Percentiles rank a stretch among this genome's conserved stretches.
Evolutionary conservation across 768 basidiomycete genomes (phyloP).

Genomic region (Coprinopsis strossmayeri): DNA sequence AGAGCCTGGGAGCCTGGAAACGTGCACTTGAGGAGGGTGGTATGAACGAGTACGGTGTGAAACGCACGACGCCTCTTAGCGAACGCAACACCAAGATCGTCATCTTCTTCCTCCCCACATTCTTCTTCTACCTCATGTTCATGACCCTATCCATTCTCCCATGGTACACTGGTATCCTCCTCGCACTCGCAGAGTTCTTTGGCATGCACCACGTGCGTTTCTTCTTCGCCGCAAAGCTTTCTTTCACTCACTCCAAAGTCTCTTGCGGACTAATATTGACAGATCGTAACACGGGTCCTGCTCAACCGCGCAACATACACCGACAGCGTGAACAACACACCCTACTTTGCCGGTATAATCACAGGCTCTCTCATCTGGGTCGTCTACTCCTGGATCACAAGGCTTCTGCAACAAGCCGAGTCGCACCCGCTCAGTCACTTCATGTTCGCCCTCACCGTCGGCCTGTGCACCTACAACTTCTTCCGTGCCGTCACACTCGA

Average conservation of each 20-base stretch:
- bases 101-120: conserved; percentile 70
- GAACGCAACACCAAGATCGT: conserved; percentile 78
- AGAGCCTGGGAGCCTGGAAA: conserved; percentile 86
- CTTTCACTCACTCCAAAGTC: conserved; percentile 11
- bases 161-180: conserved; percentile 82
- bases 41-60: conserved; percentile 67
- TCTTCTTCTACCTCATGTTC: conserved; percentile 81
- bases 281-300: conserved; percentile 82
- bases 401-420: conserved; percentile 69
- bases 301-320: conserved; percentile 78
- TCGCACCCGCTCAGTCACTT: conserved; percentile 72
- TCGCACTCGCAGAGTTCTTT: conserved; percentile 84
- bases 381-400: conserved; percentile 71
- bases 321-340: conserved; percentile 78
- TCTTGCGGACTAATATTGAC: conserved; percentile 9
- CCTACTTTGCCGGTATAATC: conserved; percentile 93
- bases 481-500: conserved; percentile 86
- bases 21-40: conserved; percentile 86
- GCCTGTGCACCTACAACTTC: conserved; percentile 82
- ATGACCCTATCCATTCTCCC: conserved; percentile 77
- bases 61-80: conserved; percentile 59
- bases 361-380: conserved; percentile 84
- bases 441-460: conserved; percentile 62
- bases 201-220: conserved; percentile 87
- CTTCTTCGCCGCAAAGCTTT: no score